Evolutionary conservation across 2,329 filamentous ascomycete genomes (phyloP), one percentile per base, ranked within the genome.

Genomic region (Dactylellina haptotyla): DNA sequence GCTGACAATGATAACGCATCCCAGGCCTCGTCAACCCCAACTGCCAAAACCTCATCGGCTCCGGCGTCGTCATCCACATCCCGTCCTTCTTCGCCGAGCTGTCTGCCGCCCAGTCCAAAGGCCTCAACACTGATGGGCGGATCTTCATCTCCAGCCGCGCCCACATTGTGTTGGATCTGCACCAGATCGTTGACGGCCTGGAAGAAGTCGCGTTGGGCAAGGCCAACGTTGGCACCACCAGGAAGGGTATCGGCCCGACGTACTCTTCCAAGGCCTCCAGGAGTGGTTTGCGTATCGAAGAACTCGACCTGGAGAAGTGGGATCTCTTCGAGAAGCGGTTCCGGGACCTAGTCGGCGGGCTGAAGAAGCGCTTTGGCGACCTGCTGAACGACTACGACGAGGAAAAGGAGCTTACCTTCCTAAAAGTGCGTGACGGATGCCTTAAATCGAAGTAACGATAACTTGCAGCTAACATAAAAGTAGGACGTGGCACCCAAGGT

Each of bases 41-140:
- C 45, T 90, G 87, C 80, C 84, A 87, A 77, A 93, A 93, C 82
- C 83, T 93, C 66, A 89, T 93, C 79, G 90, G 90, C 71, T 89
- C 88, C 53, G 89, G 84, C 50, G 85, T 87, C 41, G 86, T 91
- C 71, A 87, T 91, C 76, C 86, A 91, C 80, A 84, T 90, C 63
- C 87, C 87, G 18, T 83, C 84, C 61, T 89, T 90, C 83, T 89
- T 90, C 84, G 84, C 85, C 76, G 88, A 90, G 80, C 82, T 90
- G 48, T 82, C 84, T 69, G 84, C 83, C 14, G 80, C 90, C 25
- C 85, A 89, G 77, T 83, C 83, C 62, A 86, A 90, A 78, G 87
- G 87, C 9, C 81, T 90, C 71, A 81, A 85, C 75, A 86, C 84
- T 18, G 83, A 84, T 64, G 84, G 85, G 58, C 83, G 88, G 67